A percentile compares a stretch with the other conserved stretches of the same genome.
Conservation (phyloP, 1,139 yeast genomes). For the Kodamaea anthophila region DNA sequence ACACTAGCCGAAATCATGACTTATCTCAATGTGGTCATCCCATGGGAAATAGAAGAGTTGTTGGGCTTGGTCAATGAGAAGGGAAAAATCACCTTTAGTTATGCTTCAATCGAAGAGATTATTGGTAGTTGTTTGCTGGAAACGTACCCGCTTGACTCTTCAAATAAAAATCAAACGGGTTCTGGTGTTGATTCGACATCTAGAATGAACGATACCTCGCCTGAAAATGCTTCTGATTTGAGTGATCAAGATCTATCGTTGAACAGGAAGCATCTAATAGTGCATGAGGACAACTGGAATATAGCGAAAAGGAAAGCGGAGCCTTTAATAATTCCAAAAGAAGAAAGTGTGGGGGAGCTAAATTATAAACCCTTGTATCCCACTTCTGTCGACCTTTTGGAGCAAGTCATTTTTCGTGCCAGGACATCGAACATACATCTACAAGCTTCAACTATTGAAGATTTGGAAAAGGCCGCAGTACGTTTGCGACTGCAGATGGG, state of each 20-base stretch:
- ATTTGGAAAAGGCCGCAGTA: slow-evolving; percentile 5
- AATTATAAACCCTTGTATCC: too few relatives aligned
- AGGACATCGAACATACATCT: background rate
- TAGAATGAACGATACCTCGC: too few relatives aligned
- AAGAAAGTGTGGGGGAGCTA: too few relatives aligned
- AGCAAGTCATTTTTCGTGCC: background rate
- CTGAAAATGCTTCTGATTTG: too few relatives aligned
- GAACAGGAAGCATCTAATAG: slow-evolving; percentile 1
- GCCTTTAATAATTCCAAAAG: background rate
- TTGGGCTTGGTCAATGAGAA: slow-evolving; percentile 54
- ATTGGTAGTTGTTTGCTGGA: slow-evolving; percentile 58
- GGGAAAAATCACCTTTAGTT: slow-evolving; percentile 47
- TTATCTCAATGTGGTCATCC: slow-evolving; percentile 41
- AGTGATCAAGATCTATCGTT: background rate
- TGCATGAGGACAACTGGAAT: slow-evolving; percentile 1
- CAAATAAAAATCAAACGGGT: background rate
- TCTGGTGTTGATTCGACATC: slow-evolving; percentile 2
- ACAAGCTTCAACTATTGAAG: slow-evolving; percentile 2
- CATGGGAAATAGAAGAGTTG: slow-evolving; percentile 56
- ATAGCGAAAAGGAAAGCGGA: background rate
- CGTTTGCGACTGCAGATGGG: slow-evolving; percentile 1
- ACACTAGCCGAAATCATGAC: slow-evolving; percentile 39
- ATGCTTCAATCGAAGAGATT: slow-evolving; percentile 58
- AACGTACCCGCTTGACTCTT: slow-evolving; percentile 4
- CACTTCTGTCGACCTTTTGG: slow-evolving; percentile 1